Conservation (phyloP, 1,284 basidiomycete species). For the Ustanciosporium gigantosporum region DNA sequence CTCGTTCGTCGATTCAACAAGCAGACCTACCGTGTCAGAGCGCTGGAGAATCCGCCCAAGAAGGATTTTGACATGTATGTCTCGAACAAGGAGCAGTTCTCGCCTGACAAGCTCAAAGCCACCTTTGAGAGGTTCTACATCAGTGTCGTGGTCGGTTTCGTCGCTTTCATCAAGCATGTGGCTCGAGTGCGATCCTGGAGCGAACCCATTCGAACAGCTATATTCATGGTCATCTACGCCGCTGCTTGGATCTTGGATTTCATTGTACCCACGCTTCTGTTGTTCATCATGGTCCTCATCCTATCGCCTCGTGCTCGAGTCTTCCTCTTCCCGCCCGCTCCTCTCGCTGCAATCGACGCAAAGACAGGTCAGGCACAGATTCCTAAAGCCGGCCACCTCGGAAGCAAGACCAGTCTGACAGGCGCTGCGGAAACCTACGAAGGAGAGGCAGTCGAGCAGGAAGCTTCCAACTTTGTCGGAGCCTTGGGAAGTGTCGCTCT, state of each 20-base stretch:
- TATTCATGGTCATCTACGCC: constrained; percentile 59
- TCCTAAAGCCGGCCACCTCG: constrained; percentile 54
- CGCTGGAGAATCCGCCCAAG: constrained; percentile 46
- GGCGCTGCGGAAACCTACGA: constrained; percentile 61
- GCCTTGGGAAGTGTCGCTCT: constrained; percentile 62
- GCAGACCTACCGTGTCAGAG: constrained; percentile 63
- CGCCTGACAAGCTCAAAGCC: constrained; percentile 65
- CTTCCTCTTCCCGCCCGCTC: constrained; percentile 66
- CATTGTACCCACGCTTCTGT: constrained; percentile 41
- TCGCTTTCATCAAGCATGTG: constrained; percentile 65
- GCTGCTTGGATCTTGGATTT: constrained; percentile 25
- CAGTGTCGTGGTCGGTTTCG: constrained; percentile 64
- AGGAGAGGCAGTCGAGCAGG: constrained; percentile 64
- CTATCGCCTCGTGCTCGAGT: constrained; percentile 64
- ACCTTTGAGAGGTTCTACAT: constrained; percentile 67
- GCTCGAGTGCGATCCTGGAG: constrained; percentile 66
- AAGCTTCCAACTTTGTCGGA: constrained; percentile 63
- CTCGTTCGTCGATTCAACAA: constrained; percentile 65
- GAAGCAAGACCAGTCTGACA: constrained; percentile 42
- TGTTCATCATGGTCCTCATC: constrained; percentile 63
- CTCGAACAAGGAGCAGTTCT: constrained; percentile 64
- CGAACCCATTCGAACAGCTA: constrained; percentile 64
- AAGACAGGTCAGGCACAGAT: constrained; percentile 53
- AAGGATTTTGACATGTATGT: constrained; percentile 64
- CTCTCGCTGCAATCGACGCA: constrained; percentile 61